Percentiles rank a stretch among this genome's conserved stretches.
Evolutionary conservation across 75 land plant genomes (phyloP).

Genomic region (Pinus taeda): DNA sequence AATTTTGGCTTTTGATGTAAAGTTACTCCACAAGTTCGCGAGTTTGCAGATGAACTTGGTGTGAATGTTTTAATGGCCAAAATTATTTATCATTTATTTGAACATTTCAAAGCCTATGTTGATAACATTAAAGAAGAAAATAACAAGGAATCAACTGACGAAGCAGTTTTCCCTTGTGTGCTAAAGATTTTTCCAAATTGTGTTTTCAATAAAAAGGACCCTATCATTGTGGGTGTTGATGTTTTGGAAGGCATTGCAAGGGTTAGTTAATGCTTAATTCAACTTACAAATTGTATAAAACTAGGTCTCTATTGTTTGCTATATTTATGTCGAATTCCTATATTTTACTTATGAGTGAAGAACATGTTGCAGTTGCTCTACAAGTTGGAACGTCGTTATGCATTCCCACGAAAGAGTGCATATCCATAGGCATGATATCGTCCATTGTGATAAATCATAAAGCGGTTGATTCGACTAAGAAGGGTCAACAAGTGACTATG

Average conservation of each 20-base stretch:
- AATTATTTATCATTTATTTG: constrained; percentile 27
- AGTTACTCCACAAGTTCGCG: too few species aligned
- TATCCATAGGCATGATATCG: constrained; percentile 86
- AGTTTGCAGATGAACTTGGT: too few species aligned
- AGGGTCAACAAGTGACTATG: too few species aligned
- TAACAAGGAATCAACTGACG: too few species aligned
- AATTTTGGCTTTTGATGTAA: too few species aligned
- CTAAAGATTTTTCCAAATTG: constrained; percentile 22
- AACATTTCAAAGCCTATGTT: constrained; percentile 47
- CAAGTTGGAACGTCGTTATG: constrained; percentile 96
- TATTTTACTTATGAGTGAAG: not conserved
- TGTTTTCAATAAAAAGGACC: constrained; percentile 94
- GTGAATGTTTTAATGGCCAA: not conserved
- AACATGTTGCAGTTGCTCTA: not conserved
- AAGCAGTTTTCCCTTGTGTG: too few species aligned
- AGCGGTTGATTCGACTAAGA: too few species aligned
- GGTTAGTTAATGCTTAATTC: constrained; percentile 26
- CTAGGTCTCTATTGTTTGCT: not conserved
- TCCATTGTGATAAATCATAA: constrained; percentile 74
- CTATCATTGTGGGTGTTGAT: constrained; percentile 93
- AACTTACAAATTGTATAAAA: not conserved
- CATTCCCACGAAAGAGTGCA: constrained; percentile 80
- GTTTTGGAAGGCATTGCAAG: constrained; percentile 84
- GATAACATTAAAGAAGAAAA: too few species aligned
- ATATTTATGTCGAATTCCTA: not conserved